Evolutionary conservation across 768 basidiomycete species (phyloP).

Genomic region (Russula sp.): DNA sequence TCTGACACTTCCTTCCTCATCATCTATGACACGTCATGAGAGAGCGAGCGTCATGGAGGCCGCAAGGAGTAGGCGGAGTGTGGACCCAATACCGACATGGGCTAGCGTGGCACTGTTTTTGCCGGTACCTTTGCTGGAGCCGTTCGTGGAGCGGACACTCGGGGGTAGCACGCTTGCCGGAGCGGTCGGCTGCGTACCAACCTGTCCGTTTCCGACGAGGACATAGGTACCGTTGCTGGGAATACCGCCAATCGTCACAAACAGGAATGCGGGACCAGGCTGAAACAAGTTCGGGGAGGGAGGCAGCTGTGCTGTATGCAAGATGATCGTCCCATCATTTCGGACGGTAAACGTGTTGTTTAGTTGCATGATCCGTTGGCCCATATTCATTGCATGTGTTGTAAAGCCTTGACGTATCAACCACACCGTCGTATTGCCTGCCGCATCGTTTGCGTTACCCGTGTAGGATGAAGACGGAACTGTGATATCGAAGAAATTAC

Average conservation of each 20-base stretch:
- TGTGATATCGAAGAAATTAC: slow-evolving; percentile 65
- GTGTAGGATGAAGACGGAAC: slow-evolving; percentile 60
- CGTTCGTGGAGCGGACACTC: slow-evolving; percentile 31
- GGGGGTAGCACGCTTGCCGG: slow-evolving; percentile 43
- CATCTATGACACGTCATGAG: neutral
- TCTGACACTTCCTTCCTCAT: neutral
- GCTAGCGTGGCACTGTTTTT: neutral
- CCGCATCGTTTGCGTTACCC: slow-evolving; percentile 60
- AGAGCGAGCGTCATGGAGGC: neutral
- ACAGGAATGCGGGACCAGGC: slow-evolving; percentile 82
- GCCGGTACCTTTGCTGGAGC: neutral
- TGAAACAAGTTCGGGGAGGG: slow-evolving; percentile 80
- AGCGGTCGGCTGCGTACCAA: slow-evolving; percentile 60
- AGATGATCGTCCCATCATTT: slow-evolving; percentile 62
- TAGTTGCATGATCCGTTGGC: slow-evolving; percentile 73
- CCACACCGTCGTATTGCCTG: slow-evolving; percentile 66
- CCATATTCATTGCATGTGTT: slow-evolving; percentile 85
- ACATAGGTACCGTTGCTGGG: slow-evolving; percentile 75
- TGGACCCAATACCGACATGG: neutral
- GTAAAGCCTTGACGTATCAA: slow-evolving; percentile 79
- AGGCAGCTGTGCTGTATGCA: slow-evolving; percentile 78
- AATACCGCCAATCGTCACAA: slow-evolving; percentile 76
- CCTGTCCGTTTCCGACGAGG: slow-evolving; percentile 69
- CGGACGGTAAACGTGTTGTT: slow-evolving; percentile 81
- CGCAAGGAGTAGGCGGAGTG: neutral